These are phyloP conservation scores for Heterococcus sp. DNA, from an alignment of 108 stramenopile species.

Conservation along the genomic window DNA sequence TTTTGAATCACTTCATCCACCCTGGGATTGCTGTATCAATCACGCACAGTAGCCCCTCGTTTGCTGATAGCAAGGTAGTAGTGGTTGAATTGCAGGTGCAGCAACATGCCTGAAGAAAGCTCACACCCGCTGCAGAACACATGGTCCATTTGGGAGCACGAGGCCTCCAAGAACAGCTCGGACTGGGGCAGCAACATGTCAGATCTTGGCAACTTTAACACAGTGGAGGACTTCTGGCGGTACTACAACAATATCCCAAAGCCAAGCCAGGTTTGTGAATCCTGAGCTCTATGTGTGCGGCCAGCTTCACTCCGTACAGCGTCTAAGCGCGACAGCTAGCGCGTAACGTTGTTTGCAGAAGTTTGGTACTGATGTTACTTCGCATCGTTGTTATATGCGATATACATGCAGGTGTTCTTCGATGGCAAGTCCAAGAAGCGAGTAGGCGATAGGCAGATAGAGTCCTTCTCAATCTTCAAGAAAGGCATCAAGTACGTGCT, in stretches of 20 bases:
- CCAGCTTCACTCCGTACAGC: neutral
- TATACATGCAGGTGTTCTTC: constrained; percentile 37
- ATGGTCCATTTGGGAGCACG: constrained; percentile 43
- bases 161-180: constrained; percentile 8
- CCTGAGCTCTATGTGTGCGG: neutral
- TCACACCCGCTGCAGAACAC: constrained; percentile 34
- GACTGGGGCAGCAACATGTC: constrained; percentile 43
- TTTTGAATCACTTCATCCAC: too few species aligned
- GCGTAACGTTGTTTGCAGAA: too few species aligned
- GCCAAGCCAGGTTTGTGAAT: constrained; percentile 46
- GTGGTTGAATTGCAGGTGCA: too few species aligned
- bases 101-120: too few species aligned
- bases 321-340: neutral
- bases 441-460: constrained; percentile 32
- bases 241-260: constrained; percentile 48
- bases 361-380: too few species aligned
- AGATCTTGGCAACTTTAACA: constrained; percentile 37
- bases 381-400: neutral
- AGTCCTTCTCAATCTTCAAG: constrained; percentile 49
- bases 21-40: too few species aligned
- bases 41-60: too few species aligned
- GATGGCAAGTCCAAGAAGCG: constrained; percentile 41
- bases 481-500: constrained; percentile 46
- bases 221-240: constrained; percentile 51
- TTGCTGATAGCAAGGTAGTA: too few species aligned